Base-by-base conservation (phyloP, 768 basidiomycete genomes). In the Phallus indusiatus region DNA sequence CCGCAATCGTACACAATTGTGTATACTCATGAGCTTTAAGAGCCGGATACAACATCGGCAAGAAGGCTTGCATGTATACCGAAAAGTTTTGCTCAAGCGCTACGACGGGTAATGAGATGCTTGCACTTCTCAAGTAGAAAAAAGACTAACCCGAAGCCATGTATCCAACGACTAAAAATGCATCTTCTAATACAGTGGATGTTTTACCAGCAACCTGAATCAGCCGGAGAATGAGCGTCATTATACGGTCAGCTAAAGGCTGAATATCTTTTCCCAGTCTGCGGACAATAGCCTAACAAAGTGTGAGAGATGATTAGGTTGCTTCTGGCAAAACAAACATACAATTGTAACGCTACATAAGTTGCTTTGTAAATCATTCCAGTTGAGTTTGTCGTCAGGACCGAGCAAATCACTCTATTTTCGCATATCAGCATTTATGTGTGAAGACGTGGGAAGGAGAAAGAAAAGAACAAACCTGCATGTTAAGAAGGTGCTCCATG, bases 301-400 rank as follows among this genome's bases (percentile, higher is more conserved):
- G 28, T 28, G 28, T 28, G 70, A 7, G 33, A 12, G 42, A 42
- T 42, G n/a, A 55, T 17, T 36, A 20, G 36, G 14, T 7, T 55
- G 20, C 50, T 53, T 12, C 22, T 46, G 1, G n/a, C 1, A 33
- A 28, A 36, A 20, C 17, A 37, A 35, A 75, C 89, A 68, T 67
- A 92, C 91, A 56, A 91, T 88, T 55, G 90, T 78, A 51, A 96
- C 89, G 64, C 87, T 85, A 70, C 94, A 96, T 65, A 97, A 80
- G 74, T 95, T 96, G 73, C 91, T 87, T 70, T 96, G 94, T 22
- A 99, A 78, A 70, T 99, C 95, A 68, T 96, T 96, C 94, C 95
- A 96, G 75, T 96, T 99, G 73, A 94, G 94, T 62, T 91, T 85
- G 68, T 99, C 96, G 71, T 99, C 96, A 17, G 85, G 78, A 48